phyloP scores from a whole-genome alignment of 805 yeast species.

The Martiniozyma abietophila region DNA sequence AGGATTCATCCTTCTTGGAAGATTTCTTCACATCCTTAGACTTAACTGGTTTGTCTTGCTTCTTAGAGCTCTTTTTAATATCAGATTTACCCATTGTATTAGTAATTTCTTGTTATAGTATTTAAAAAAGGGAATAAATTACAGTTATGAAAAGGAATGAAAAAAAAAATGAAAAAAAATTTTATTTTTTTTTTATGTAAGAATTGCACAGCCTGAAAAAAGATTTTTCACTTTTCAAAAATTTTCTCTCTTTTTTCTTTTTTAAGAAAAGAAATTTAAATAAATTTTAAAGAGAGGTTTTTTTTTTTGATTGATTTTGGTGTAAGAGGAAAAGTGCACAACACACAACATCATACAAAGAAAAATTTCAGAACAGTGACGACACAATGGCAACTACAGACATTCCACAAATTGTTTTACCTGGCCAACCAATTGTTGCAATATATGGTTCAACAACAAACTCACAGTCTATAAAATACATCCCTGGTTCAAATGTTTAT shows the following conservation, averaged over 20 bases:
- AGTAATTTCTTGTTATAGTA: too few relatives aligned
- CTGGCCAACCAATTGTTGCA: slow-evolving; percentile 76
- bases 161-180: slow-evolving; percentile 2
- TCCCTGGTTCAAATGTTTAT: slow-evolving; percentile 60
- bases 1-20: slow-evolving; percentile 17
- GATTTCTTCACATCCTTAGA: slow-evolving; percentile 18
- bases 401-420: slow-evolving; percentile 49
- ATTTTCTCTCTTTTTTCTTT: not conserved
- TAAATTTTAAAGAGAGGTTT: too few relatives aligned
- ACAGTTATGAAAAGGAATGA: slow-evolving; percentile 1
- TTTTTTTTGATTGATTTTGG: too few relatives aligned
- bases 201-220: slow-evolving; percentile 5
- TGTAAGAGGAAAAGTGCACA: too few relatives aligned
- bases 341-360: too few relatives aligned
- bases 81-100: slow-evolving; percentile 23
- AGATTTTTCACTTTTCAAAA: not conserved
- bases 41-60: slow-evolving; percentile 15
- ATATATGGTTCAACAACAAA: slow-evolving; percentile 27
- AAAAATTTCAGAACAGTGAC: too few relatives aligned
- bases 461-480: slow-evolving; percentile 28
- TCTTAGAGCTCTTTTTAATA: slow-evolving; percentile 21
- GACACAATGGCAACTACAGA: too few relatives aligned
- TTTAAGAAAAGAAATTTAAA: not conserved
- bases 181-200: slow-evolving; percentile 4
- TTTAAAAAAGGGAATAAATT: slow-evolving; percentile 4